Conservation (phyloP, 2,329 filamentous ascomycete genomes). For the Calonectria pseudoreteaudii region DNA sequence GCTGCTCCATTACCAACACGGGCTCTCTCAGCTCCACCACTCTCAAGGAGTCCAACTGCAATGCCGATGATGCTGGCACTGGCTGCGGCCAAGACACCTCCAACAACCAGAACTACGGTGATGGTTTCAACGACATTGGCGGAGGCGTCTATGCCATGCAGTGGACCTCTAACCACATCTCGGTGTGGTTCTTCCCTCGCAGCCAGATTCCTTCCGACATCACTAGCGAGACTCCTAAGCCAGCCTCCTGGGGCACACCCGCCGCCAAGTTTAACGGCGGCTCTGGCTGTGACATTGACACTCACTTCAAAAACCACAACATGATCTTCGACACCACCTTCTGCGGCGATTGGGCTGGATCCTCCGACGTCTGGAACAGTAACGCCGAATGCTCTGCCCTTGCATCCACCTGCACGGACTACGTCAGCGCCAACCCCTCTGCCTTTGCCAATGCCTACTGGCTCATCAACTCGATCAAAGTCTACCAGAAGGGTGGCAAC, state of each 20-base stretch:
- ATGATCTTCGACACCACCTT: constrained; percentile 87
- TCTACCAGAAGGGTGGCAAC: constrained; percentile 57
- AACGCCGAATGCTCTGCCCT: constrained; percentile 69
- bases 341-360: constrained; percentile 89
- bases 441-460: constrained; percentile 82
- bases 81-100: constrained; percentile 71
- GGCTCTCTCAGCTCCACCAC: constrained; percentile 58
- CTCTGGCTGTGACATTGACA: constrained; percentile 77
- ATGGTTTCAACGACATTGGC: constrained; percentile 75
- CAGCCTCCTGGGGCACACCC: constrained; percentile 76
- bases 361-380: constrained; percentile 65
- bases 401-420: constrained; percentile 76
- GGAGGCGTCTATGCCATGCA: constrained; percentile 81
- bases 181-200: constrained; percentile 85
- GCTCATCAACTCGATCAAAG: constrained; percentile 78
- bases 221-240: constrained; percentile 68
- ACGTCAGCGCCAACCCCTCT: constrained; percentile 76
- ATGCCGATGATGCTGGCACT: constrained; percentile 60
- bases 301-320: constrained; percentile 77
- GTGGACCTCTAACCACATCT: constrained; percentile 80
- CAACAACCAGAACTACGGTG: constrained; percentile 69
- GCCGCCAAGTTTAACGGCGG: constrained; percentile 74
- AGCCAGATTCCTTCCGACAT: constrained; percentile 73
- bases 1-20: constrained; percentile 67
- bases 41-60: constrained; percentile 67